Evolutionary conservation across 177 flowering plant genomes (phyloP).

Genomic region (Vitis hybrid): DNA sequence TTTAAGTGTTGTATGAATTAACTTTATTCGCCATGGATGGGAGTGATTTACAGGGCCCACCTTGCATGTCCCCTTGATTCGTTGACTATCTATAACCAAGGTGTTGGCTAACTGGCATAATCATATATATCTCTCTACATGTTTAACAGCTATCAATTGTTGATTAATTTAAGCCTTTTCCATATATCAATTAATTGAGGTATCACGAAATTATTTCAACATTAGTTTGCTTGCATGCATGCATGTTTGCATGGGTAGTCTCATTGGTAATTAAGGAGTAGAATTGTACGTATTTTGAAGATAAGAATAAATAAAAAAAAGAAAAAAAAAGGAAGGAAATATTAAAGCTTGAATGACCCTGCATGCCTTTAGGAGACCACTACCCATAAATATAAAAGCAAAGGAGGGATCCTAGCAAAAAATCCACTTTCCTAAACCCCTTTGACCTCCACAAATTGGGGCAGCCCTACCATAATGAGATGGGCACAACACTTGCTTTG

Average conservation of each 20-base stretch:
- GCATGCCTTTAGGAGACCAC: slow-evolving; percentile 34
- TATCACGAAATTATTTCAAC: too few relatives aligned
- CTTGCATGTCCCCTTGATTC: neutral
- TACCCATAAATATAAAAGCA: slow-evolving; percentile 5
- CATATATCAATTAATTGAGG: too few relatives aligned
- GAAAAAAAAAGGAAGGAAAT: too few relatives aligned
- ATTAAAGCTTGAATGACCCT: slow-evolving; percentile 9
- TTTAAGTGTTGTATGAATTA: too few relatives aligned
- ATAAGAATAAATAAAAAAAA: too few relatives aligned
- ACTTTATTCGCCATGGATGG: neutral
- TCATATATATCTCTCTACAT: neutral
- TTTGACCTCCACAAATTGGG: slow-evolving; percentile 35
- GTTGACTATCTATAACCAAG: slow-evolving; percentile 6
- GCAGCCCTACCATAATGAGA: slow-evolving; percentile 29
- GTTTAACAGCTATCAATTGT: too few relatives aligned
- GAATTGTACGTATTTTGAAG: too few relatives aligned
- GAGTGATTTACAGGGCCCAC: slow-evolving; percentile 4
- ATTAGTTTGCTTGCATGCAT: too few relatives aligned
- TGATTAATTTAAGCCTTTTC: too few relatives aligned
- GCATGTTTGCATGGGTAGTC: too few relatives aligned
- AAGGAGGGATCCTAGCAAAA: slow-evolving; percentile 12
- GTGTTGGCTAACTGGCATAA: neutral
- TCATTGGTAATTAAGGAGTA: too few relatives aligned
- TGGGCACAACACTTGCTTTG: slow-evolving; percentile 11
- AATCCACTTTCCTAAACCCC: slow-evolving; percentile 19